These are phyloP conservation scores for Hexamita inflata DNA, from an alignment of 208 protist genomes.

Conservation along the genomic window DNA sequence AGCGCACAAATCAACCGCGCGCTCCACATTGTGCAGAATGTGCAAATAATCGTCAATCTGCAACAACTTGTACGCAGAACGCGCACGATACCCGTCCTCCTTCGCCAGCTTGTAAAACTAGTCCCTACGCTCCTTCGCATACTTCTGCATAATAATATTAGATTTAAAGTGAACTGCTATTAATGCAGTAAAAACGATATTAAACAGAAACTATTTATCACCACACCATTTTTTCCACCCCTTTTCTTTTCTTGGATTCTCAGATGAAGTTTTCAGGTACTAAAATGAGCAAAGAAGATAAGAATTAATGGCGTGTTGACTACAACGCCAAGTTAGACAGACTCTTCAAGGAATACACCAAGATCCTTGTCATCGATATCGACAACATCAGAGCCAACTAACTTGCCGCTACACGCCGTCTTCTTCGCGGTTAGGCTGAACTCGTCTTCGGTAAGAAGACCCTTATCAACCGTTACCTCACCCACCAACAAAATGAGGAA, in stretches of 20 bases:
- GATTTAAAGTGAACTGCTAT: no score
- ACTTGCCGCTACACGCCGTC: conserved; percentile 74
- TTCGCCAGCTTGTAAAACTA: conserved; percentile 98
- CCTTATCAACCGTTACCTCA: conserved; percentile 34
- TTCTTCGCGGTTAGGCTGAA: conserved; percentile 74
- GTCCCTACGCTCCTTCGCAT: conserved; percentile 81
- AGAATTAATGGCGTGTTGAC: no score
- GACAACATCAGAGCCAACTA: conserved; percentile 93
- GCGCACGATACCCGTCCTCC: conserved; percentile 80
- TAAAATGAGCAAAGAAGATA: no score
- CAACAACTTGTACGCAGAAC: conserved; percentile 96
- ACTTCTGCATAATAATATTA: background rate
- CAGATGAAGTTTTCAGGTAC: no score
- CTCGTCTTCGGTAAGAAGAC: conserved; percentile 93
- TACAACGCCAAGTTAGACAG: conserved; percentile 71
- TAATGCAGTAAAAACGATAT: no score
- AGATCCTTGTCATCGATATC: conserved; percentile 73
- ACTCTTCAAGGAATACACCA: conserved; percentile 72
- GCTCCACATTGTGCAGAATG: conserved; percentile 70
- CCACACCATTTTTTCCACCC: no score
- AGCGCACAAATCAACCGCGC: conserved; percentile 92
- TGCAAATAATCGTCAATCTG: conserved; percentile 91
- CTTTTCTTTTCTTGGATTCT: no score
- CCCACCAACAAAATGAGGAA: conserved; percentile 26
- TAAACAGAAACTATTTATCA: no score